Evolutionary conservation across 208 protist genomes (phyloP).

Genomic region (Trypanosoma mega): DNA sequence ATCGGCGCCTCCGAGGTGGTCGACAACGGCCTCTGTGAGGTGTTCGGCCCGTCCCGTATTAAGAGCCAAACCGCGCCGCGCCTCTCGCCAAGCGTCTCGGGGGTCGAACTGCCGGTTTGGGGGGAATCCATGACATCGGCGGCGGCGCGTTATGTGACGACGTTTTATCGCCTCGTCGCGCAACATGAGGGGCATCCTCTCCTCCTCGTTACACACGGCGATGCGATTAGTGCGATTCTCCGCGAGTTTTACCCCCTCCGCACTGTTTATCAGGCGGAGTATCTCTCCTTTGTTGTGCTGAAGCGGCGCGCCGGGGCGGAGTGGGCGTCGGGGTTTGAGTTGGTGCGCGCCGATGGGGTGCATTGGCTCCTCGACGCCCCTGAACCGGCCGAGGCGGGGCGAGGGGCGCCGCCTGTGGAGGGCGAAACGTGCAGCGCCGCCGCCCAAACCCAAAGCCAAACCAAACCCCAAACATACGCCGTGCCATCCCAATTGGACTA

Average conservation of each 20-base stretch:
- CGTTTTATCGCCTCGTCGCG: conserved; percentile 7
- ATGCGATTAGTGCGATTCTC: conserved; percentile 67
- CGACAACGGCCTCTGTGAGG: conserved; percentile 72
- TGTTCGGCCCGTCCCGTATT: conserved; percentile 75
- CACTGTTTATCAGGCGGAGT: conserved; percentile 71
- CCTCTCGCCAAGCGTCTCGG: conserved; percentile 4
- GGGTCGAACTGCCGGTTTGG: conserved; percentile 48
- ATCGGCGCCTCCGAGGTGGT: conserved; percentile 38
- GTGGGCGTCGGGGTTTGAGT: conserved; percentile 33
- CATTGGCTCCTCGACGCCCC: conserved; percentile 42
- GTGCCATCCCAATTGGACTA: no score
- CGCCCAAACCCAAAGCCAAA: no score
- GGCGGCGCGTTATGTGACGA: conserved; percentile 20
- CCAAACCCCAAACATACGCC: no score
- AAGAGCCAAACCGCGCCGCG: conserved; percentile 26
- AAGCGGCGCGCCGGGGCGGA: conserved; percentile 21
- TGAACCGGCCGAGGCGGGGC: no score
- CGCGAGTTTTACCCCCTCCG: conserved; percentile 60
- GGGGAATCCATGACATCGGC: conserved; percentile 65
- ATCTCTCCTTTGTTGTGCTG: conserved; percentile 76
- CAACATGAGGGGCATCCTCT: conserved; percentile 16
- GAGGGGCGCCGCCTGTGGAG: no score
- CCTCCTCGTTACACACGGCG: conserved; percentile 80
- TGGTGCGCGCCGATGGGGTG: conserved; percentile 47
- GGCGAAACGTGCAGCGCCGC: no score